Evolutionary conservation across 2,329 filamentous ascomycete genomes (phyloP).

Genomic region (Rhynchosporium graminicola): DNA sequence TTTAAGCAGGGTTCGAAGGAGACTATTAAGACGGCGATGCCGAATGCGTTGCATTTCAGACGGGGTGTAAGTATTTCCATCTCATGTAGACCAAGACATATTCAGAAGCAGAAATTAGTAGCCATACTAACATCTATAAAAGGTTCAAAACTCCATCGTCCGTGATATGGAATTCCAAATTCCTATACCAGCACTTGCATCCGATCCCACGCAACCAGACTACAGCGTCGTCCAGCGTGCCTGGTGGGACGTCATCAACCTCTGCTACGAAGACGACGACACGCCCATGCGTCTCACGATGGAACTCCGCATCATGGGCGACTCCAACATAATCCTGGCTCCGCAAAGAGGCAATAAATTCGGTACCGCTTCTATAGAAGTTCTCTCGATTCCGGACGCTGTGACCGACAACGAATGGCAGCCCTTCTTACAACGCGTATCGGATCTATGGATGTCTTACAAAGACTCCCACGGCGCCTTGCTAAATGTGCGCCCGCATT

Average conservation of each 20-base stretch:
- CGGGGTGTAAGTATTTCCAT: slow-evolving; percentile 40
- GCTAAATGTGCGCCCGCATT: slow-evolving; percentile 46
- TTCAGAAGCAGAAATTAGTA: neutral
- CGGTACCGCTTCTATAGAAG: slow-evolving; percentile 48
- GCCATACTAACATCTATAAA: neutral
- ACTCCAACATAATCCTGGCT: slow-evolving; percentile 47
- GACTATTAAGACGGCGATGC: slow-evolving; percentile 45
- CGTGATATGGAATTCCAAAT: slow-evolving; percentile 49
- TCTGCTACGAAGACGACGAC: slow-evolving; percentile 44
- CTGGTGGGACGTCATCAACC: slow-evolving; percentile 53
- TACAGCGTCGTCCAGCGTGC: slow-evolving; percentile 47
- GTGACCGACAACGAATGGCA: slow-evolving; percentile 44
- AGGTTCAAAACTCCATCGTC: slow-evolving; percentile 49
- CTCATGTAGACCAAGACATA: neutral
- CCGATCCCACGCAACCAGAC: slow-evolving; percentile 42
- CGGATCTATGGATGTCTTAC: slow-evolving; percentile 47
- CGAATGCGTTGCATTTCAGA: slow-evolving; percentile 51
- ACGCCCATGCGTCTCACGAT: slow-evolving; percentile 47
- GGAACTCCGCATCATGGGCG: slow-evolving; percentile 48
- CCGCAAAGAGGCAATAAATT: slow-evolving; percentile 46
- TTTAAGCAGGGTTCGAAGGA: slow-evolving; percentile 31
- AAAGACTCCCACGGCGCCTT: slow-evolving; percentile 35
- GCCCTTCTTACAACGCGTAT: slow-evolving; percentile 45
- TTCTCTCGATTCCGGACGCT: slow-evolving; percentile 46
- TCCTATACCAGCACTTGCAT: slow-evolving; percentile 44